Conservation (phyloP, 2,329 filamentous ascomycete species). For the Lecanicillium sp. region DNA sequence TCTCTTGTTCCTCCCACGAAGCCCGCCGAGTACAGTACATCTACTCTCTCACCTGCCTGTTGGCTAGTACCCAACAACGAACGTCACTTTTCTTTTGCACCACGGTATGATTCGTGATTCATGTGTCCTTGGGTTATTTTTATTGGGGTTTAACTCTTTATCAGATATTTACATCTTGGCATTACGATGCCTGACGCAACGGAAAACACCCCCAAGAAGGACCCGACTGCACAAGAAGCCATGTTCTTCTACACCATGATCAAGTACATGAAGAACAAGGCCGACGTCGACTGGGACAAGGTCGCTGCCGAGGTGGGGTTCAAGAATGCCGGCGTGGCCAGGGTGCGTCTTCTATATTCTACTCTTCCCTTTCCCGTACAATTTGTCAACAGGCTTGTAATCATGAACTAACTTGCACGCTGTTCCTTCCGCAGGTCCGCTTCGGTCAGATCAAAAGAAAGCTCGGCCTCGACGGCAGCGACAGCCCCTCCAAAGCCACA, state of each 20-base stretch:
- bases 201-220: conserved; percentile 16
- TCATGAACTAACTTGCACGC: neutral
- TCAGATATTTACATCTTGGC: neutral
- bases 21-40: no score
- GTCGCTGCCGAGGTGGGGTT: conserved; percentile 34
- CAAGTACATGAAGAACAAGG: conserved; percentile 33
- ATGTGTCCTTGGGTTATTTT: no score
- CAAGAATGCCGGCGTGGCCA: conserved; percentile 38
- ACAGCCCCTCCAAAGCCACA: conserved; percentile 10
- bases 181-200: conserved; percentile 21
- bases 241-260: conserved; percentile 38
- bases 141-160: no score
- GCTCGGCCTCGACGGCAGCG: conserved; percentile 26
- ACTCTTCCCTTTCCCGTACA: neutral
- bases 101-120: no score
- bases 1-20: no score
- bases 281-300: conserved; percentile 39
- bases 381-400: neutral
- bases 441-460: conserved; percentile 44
- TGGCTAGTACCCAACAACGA: no score
- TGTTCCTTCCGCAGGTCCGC: conserved; percentile 25
- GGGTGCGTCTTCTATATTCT: no score
- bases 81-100: no score
- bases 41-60: no score
- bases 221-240: conserved; percentile 32